phyloP scores from a whole-genome alignment of 1,284 basidiomycete genomes.

The Rugosomyces carneus region DNA sequence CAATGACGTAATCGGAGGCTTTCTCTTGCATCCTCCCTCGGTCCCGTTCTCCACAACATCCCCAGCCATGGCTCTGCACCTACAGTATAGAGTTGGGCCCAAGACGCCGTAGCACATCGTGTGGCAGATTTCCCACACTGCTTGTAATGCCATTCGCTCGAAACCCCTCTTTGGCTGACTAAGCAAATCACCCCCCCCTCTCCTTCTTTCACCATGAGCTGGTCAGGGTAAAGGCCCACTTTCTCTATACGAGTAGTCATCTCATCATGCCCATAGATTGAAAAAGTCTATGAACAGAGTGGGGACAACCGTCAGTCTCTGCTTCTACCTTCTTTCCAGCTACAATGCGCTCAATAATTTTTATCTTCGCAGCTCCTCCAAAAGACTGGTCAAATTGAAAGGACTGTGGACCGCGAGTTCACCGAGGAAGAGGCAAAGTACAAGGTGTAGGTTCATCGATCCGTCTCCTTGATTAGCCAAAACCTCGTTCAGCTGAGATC shows the following conservation, averaged over 20 bases:
- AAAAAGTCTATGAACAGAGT: constrained; percentile 94
- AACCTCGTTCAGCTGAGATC: not conserved
- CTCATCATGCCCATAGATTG: constrained; percentile 48
- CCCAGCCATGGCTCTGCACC: too few relatives aligned
- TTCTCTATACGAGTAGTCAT: not conserved
- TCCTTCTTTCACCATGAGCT: constrained; percentile 30
- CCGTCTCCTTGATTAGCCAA: too few relatives aligned
- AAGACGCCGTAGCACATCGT: too few relatives aligned
- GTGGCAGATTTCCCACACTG: too few relatives aligned
- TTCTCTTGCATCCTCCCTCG: too few relatives aligned
- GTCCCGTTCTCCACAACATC: too few relatives aligned
- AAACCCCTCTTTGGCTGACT: constrained; percentile 9
- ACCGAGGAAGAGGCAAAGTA: constrained; percentile 89
- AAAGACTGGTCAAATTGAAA: constrained; percentile 96
- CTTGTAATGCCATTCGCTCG: too few relatives aligned
- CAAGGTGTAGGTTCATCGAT: constrained; percentile 59
- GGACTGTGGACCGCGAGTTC: constrained; percentile 93
- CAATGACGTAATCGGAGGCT: too few relatives aligned
- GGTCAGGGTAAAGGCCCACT: constrained; percentile 34
- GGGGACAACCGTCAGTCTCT: constrained; percentile 63
- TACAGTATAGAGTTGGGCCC: too few relatives aligned
- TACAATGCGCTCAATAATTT: not conserved
- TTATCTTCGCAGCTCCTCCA: constrained; percentile 64
- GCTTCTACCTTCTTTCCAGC: not conserved
- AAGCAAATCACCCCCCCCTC: constrained; percentile 4